Percentiles rank a stretch among this genome's conserved stretches.
phyloP scores from a whole-genome alignment of 306 rosid species.

The Purshia tridentata region DNA sequence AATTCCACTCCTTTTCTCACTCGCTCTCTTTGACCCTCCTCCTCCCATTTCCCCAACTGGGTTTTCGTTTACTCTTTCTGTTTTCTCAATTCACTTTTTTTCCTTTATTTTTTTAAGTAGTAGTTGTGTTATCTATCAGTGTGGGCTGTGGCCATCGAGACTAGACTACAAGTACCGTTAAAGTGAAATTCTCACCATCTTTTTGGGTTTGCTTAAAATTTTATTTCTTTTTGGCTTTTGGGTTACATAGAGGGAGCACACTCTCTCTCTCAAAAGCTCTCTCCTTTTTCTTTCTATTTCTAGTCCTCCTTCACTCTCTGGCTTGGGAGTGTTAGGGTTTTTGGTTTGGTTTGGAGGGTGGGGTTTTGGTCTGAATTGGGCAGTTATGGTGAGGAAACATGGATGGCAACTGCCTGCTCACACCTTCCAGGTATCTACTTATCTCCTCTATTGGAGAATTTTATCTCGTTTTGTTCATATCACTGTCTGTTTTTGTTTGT shows the following conservation, averaged over 20 bases:
- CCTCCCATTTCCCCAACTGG: background rate
- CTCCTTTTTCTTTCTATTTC: background rate
- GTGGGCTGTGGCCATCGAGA: conserved; percentile 11
- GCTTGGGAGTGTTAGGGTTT: conserved; percentile 25
- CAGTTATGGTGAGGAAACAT: conserved; percentile 86
- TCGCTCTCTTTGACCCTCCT: background rate
- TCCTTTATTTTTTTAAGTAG: background rate
- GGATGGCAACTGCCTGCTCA: conserved; percentile 99
- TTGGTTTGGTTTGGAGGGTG: conserved; percentile 6
- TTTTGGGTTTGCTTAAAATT: conserved; percentile 16
- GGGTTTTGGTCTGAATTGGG: conserved; percentile 25
- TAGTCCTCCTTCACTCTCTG: conserved; percentile 19
- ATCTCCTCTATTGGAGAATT: background rate
- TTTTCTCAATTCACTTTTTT: background rate
- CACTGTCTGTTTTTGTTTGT: background rate
- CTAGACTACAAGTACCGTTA: conserved; percentile 1
- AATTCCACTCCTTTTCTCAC: conserved; percentile 5
- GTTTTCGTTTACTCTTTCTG: background rate
- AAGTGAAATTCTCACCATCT: conserved; percentile 21
- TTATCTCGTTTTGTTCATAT: background rate
- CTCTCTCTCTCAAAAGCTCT: background rate
- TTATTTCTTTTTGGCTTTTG: conserved; percentile 27
- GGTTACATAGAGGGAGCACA: conserved; percentile 5
- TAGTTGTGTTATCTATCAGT: background rate
- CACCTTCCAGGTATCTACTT: conserved; percentile 72